phyloP scores from a whole-genome alignment of 2,329 filamentous ascomycete genomes.

The Dactylellina parvicollis region DNA sequence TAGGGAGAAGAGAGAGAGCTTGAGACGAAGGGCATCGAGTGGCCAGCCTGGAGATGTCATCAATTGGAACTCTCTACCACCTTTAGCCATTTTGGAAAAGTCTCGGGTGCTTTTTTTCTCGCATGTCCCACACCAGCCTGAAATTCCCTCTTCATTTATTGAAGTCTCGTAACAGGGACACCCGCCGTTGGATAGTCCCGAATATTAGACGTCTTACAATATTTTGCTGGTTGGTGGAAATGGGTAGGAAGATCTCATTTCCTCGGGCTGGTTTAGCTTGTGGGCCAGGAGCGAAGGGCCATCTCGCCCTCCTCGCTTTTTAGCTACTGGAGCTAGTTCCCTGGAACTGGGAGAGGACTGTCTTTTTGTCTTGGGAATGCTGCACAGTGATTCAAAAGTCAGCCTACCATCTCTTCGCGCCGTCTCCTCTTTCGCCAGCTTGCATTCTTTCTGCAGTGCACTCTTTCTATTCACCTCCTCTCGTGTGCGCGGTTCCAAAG shows the following conservation, averaged over 20 bases:
- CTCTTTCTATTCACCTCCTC: slow-evolving; percentile 48
- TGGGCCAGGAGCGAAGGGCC: slow-evolving; percentile 26
- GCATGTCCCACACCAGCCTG: slow-evolving; percentile 34
- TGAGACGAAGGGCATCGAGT: slow-evolving; percentile 16
- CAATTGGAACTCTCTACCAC: slow-evolving; percentile 34
- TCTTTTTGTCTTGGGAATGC: slow-evolving; percentile 40
- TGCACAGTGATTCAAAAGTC: slow-evolving; percentile 49
- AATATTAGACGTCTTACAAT: slow-evolving; percentile 21
- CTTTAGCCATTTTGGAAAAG: slow-evolving; percentile 54
- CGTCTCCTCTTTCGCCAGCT: slow-evolving; percentile 53
- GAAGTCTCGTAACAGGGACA: slow-evolving; percentile 11
- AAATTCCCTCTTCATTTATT: slow-evolving; percentile 46
- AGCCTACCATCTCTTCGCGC: slow-evolving; percentile 44
- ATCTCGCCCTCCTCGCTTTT: slow-evolving; percentile 46
- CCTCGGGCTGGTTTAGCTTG: slow-evolving; percentile 37
- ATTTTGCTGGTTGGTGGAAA: slow-evolving; percentile 51
- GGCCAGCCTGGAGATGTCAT: slow-evolving; percentile 36
- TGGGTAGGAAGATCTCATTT: slow-evolving; percentile 54
- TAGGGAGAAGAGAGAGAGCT: slow-evolving; percentile 24
- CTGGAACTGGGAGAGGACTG: slow-evolving; percentile 36
- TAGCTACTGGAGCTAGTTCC: slow-evolving; percentile 53
- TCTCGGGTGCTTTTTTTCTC: slow-evolving; percentile 12
- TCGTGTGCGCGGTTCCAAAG: slow-evolving; percentile 52
- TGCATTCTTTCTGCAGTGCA: slow-evolving; percentile 52
- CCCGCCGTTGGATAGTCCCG: neutral